Conservation (phyloP, 2,329 filamentous ascomycete species). For the Aureobasidium pullulans region DNA sequence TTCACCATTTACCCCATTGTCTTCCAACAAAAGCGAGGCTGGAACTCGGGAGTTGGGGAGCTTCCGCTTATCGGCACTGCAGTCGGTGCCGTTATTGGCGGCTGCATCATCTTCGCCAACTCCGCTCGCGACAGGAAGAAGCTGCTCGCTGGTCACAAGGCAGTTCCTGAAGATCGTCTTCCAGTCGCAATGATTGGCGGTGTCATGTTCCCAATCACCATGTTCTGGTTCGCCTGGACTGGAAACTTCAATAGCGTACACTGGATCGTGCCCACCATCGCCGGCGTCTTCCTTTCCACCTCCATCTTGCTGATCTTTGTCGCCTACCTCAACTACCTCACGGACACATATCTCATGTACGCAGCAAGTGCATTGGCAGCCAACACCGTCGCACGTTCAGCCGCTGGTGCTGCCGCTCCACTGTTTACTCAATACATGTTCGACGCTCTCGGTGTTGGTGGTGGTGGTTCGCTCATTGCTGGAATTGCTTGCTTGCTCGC, state of each 20-base stretch:
- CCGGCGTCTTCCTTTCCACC: constrained; percentile 35
- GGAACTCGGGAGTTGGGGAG: constrained; percentile 48
- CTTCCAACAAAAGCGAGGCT: constrained; percentile 46
- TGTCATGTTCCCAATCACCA: constrained; percentile 26
- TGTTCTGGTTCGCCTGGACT: constrained; percentile 32
- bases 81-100: constrained; percentile 42
- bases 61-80: constrained; percentile 46
- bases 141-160: constrained; percentile 28
- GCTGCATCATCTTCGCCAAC: constrained; percentile 34
- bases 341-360: constrained; percentile 42
- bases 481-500: constrained; percentile 33
- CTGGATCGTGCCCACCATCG: constrained; percentile 42
- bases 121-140: constrained; percentile 34
- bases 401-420: constrained; percentile 25
- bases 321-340: constrained; percentile 47
- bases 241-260: constrained; percentile 35
- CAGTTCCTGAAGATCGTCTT: constrained; percentile 38
- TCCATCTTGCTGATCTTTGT: constrained; percentile 45
- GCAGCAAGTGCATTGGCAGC: constrained; percentile 25
- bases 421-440: constrained; percentile 28
- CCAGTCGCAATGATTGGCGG: constrained; percentile 27
- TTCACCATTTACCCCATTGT: constrained; percentile 52
- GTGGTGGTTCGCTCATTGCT: constrained; percentile 34
- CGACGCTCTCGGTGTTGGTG: constrained; percentile 24
- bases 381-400: constrained; percentile 25